Base-by-base conservation (phyloP, 1,284 basidiomycete genomes). In the Mycena sp. region DNA sequence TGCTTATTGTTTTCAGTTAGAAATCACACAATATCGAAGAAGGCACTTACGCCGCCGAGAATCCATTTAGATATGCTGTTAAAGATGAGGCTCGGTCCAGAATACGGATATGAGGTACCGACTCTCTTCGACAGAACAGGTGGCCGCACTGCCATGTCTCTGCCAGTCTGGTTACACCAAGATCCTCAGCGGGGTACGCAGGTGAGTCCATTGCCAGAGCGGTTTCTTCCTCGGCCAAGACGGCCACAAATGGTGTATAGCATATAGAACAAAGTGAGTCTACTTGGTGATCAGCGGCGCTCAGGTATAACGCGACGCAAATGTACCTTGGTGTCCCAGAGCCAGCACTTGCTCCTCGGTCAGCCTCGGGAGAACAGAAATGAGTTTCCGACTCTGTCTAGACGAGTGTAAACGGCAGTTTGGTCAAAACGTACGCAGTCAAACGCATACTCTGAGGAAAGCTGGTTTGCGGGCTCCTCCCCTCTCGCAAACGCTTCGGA, bases 71-170 rank as follows among this genome's bases (percentile, higher is more conserved):
- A 77, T 52, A 91, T 88, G 72, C 89, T 91, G 45, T 35, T 52
- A 45, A 23, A 9, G 43, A 12, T 54, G 52, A 5, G 62, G 21
- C 61, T 45, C 21, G 40, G 45, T 38, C 30, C 14, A 65, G 26
- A 35, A 28, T 1, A 51, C 54, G 63, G 58, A n/a, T 57, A 41
- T 32, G 46, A 60, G 38, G 48, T 65, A 74, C 77, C 71, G 74
- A 92, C 91, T 92, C 91, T 78, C 85, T 86, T 67, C 88, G 83
- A 73, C 91, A 93, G 71, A 92, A 93, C 19, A 89, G 68, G 72
- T 93, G 91, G 6, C 86, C 85, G 69, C 91, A 93, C 26, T 88
- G 82, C 78, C 80, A 81, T 74, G 80, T 55, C 68, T 84, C 73
- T 50, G 77, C 73, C 9, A 93, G 76, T 64, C 80, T 82, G 26